Base-by-base conservation (phyloP, 225 moss, liverwort and hornwort species). In the Polytrichum formosum region DNA sequence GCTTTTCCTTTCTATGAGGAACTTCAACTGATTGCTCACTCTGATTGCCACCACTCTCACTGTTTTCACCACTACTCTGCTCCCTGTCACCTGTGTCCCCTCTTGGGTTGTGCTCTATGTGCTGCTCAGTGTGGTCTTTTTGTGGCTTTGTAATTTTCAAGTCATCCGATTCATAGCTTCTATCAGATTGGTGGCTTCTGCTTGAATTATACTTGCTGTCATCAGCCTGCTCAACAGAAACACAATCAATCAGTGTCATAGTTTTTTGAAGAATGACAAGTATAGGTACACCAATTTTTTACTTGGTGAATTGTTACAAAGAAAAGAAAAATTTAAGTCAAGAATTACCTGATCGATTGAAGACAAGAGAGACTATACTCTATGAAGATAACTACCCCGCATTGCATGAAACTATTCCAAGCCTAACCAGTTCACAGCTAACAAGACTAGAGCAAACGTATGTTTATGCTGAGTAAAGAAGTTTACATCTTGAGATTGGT, bases 201-300 rank as follows among this genome's bases (percentile, higher is more conserved):
- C 84, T 88, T 54, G 88, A 84, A n/a, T 80, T 82, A 77, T 88
- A 88, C 66, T 80, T 77, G 71, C 84, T 88, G 31, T 69, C 72
- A 18, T 75, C 77, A 63, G 84, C 77, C 84, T 88, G 71, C 20
- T 7, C 46, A 46, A 46, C 13, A 46, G 37, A 37, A 46, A 46
- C 46, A 31, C 16, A 46, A 16, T 16, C 16, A 16, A 46, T 46
- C 46, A 16, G 13, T 46, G 46, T 46, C 46, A 46, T 46, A 3
- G 46, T 46, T 46, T 46, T 46, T 13, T 46, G 46, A 46, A 46
- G 46, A 13, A 13, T 46, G 46, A 46, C 35, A 35, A 46, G 46
- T 46, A 16, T 16, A 46, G 46, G 13, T 4, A 0, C 46, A 46
- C 46, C 46, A 46, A 46, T 13, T 46, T 16, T 46, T 46, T 4